Percentiles rank a stretch among this genome's conserved stretches.
Evolutionary conservation across 2,329 filamentous ascomycete genomes (phyloP).

Genomic region (Apiospora aurea): DNA sequence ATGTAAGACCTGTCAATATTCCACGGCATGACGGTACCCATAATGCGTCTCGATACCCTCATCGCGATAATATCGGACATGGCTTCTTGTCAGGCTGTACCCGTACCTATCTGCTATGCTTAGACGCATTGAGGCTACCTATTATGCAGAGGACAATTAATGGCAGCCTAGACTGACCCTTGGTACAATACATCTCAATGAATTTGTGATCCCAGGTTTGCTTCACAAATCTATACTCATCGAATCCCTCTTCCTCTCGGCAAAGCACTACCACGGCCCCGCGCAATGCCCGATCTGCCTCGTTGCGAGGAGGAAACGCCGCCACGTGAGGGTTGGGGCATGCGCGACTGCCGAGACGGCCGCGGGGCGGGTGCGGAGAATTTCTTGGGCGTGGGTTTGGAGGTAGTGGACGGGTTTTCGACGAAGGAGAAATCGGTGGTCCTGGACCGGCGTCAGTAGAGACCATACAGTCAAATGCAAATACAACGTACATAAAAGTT

Average conservation of each 20-base stretch:
- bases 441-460: constrained; percentile 51
- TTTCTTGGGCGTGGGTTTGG: constrained; percentile 55
- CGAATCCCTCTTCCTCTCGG: constrained; percentile 54
- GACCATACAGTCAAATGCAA: not conserved
- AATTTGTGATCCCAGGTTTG: not conserved
- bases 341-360: constrained; percentile 58
- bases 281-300: constrained; percentile 45
- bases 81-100: not conserved
- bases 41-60: constrained; percentile 8
- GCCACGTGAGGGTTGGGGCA: constrained; percentile 52
- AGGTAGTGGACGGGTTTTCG: constrained; percentile 74
- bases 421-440: constrained; percentile 93
- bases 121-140: constrained; percentile 18
- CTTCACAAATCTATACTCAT: constrained; percentile 40
- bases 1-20: not conserved
- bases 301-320: constrained; percentile 40
- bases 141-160: constrained; percentile 9
- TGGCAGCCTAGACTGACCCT: not conserved
- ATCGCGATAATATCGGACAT: constrained; percentile 1
- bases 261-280: constrained; percentile 54
- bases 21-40: not conserved
- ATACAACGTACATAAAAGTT: constrained; percentile 74
- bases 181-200: not conserved
- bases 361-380: constrained; percentile 51
- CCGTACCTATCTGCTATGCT: constrained; percentile 9